Percentiles rank a stretch among this genome's conserved stretches.
phyloP scores from a whole-genome alignment of 2,329 filamentous ascomycete species.

The Claviceps sp. region DNA sequence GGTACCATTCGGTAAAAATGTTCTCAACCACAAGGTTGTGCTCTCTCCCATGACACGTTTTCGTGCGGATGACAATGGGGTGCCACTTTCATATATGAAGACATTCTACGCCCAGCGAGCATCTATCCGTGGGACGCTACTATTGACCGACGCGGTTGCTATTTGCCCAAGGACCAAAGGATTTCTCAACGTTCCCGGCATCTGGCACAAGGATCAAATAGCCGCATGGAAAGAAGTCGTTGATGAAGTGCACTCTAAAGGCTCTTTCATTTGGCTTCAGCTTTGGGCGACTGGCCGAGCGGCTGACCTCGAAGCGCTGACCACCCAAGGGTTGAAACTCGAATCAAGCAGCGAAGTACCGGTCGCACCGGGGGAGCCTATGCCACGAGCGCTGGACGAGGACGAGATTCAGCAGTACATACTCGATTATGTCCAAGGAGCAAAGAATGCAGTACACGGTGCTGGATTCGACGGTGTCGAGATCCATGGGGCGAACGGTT shows the following conservation, averaged over 20 bases:
- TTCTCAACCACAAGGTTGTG: constrained; percentile 31
- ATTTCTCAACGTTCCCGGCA: constrained; percentile 37
- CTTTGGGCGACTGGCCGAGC: constrained; percentile 48
- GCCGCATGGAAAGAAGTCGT: constrained; percentile 47
- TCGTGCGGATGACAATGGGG: constrained; percentile 25
- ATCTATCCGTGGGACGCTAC: constrained; percentile 25
- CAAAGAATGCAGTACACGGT: constrained; percentile 38
- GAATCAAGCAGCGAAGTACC: background rate
- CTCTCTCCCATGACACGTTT: constrained; percentile 45
- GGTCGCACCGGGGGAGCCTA: background rate
- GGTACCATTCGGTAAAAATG: constrained; percentile 24
- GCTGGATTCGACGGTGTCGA: constrained; percentile 63
- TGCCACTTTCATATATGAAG: constrained; percentile 22
- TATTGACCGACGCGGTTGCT: constrained; percentile 34
- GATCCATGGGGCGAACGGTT: constrained; percentile 42
- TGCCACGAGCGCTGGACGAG: constrained; percentile 38
- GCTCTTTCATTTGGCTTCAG: constrained; percentile 45
- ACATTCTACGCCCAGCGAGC: constrained; percentile 33
- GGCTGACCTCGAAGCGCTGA: constrained; percentile 7
- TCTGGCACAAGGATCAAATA: constrained; percentile 44
- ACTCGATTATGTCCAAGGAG: constrained; percentile 38
- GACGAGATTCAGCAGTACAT: constrained; percentile 51
- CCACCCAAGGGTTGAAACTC: background rate
- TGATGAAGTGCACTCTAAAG: constrained; percentile 44
- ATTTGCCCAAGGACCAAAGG: constrained; percentile 21